Percentiles rank a stretch among this genome's conserved stretches.
These are phyloP conservation scores for Furcasterigmium sp. DNA, from an alignment of 2,329 filamentous ascomycete genomes.

Conservation along the genomic window DNA sequence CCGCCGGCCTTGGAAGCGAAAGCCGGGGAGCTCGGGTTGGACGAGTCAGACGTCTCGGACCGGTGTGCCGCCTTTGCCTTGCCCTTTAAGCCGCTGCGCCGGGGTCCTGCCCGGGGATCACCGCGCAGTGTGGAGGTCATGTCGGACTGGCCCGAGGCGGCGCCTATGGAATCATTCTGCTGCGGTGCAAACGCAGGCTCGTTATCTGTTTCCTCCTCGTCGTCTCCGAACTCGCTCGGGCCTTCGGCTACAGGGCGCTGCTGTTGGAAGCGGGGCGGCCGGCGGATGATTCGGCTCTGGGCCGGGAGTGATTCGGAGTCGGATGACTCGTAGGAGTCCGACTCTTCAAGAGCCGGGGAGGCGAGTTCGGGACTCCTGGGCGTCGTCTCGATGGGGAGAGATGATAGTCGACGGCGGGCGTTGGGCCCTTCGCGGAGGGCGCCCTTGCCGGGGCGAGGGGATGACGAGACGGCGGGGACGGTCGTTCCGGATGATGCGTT, in stretches of 20 bases:
- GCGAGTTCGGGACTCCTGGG: constrained; percentile 12
- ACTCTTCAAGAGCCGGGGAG: constrained; percentile 31
- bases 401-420: constrained; percentile 35
- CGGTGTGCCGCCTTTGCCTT: constrained; percentile 30
- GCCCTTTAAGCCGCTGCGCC: constrained; percentile 14
- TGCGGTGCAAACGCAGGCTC: constrained; percentile 51
- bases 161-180: constrained; percentile 5
- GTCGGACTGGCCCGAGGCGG: constrained; percentile 22
- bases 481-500: constrained; percentile 43
- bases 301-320: constrained; percentile 44
- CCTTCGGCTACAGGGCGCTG: constrained; percentile 8
- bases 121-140: constrained; percentile 48
- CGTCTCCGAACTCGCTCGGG: constrained; percentile 16
- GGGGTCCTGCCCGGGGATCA: constrained; percentile 30
- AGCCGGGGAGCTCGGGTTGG: constrained; percentile 43
- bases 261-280: constrained; percentile 46
- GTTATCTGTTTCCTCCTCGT: constrained; percentile 50
- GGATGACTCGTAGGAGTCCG: constrained; percentile 34
- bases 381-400: constrained; percentile 32
- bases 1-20: constrained; percentile 20
- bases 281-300: constrained; percentile 55
- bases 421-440: constrained; percentile 20
- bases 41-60: constrained; percentile 60
- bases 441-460: constrained; percentile 19
- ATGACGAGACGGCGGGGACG: constrained; percentile 26